Conservation (phyloP, 306 rosid genomes). For the Vachellia collinsii region DNA sequence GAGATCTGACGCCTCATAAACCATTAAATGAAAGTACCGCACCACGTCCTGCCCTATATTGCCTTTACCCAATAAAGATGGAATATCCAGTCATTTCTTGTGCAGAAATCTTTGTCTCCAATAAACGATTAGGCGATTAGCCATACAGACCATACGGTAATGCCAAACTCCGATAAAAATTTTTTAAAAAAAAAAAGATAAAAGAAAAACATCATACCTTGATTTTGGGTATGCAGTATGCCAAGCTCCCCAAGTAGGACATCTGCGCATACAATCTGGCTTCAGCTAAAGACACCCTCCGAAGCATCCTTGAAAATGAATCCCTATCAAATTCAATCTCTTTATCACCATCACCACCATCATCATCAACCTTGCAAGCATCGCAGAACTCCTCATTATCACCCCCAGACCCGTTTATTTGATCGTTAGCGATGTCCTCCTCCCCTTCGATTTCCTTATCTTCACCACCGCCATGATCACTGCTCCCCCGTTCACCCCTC, state of each 20-base stretch:
- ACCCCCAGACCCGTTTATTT: not conserved
- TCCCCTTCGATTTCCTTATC: constrained; percentile 25
- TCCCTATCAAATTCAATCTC: constrained; percentile 58
- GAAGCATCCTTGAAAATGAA: constrained; percentile 73
- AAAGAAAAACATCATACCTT: constrained; percentile 52
- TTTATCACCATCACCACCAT: constrained; percentile 35
- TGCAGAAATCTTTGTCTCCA: not conserved
- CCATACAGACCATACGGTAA: not conserved
- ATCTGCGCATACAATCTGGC: constrained; percentile 80
- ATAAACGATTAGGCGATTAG: not conserved
- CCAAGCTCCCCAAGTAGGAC: constrained; percentile 84
- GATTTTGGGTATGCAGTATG: constrained; percentile 72
- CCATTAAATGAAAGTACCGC: not conserved
- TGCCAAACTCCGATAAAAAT: not conserved
- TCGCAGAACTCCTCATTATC: constrained; percentile 48
- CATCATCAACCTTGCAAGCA: constrained; percentile 53
- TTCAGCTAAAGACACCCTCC: constrained; percentile 80
- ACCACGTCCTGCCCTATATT: not conserved
- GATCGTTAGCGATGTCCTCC: constrained; percentile 22
- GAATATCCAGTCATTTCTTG: not conserved
- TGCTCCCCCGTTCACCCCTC: constrained; percentile 49
- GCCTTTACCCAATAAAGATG: not conserved
- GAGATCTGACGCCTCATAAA: constrained; percentile 34
- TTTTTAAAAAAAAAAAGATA: not conserved
- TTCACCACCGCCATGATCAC: constrained; percentile 13